These are phyloP conservation scores for Ustilago tritici DNA, from an alignment of 1,284 basidiomycete genomes.

Conservation along the genomic window DNA sequence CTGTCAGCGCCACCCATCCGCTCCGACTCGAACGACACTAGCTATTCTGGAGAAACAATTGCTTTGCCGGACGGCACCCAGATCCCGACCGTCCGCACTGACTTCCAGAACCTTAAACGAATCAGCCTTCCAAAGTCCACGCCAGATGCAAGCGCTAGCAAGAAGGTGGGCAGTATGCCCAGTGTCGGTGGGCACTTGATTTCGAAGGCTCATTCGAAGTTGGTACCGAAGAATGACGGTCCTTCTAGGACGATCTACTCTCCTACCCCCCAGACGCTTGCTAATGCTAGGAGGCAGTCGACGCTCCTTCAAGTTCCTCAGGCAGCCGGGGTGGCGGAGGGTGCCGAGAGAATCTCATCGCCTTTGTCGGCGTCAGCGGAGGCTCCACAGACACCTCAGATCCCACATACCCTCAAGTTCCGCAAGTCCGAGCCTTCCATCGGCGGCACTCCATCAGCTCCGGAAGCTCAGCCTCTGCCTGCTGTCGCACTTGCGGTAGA, in stretches of 20 bases:
- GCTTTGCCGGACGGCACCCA: constrained; percentile 38
- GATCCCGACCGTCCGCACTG: constrained; percentile 45
- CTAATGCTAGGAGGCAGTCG: constrained; percentile 29
- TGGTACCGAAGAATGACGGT: constrained; percentile 40
- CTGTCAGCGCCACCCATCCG: constrained; percentile 36
- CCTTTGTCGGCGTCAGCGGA: constrained; percentile 29
- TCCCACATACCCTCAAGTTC: constrained; percentile 36
- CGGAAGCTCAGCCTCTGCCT: constrained; percentile 2
- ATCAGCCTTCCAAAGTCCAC: constrained; percentile 32
- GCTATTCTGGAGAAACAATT: constrained; percentile 30
- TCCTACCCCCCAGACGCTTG: constrained; percentile 49
- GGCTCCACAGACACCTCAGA: constrained; percentile 33
- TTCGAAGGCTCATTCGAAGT: constrained; percentile 17
- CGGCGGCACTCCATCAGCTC: constrained; percentile 9
- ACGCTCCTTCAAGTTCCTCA: constrained; percentile 20
- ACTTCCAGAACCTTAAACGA: constrained; percentile 53
- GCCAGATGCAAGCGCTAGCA: background rate
- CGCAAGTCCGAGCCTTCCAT: constrained; percentile 21
- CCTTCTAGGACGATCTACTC: constrained; percentile 49
- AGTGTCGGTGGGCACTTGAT: constrained; percentile 46
- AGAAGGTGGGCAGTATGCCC: constrained; percentile 2
- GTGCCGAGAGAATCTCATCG: constrained; percentile 21
- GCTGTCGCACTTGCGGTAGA: background rate
- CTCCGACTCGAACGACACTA: constrained; percentile 34
- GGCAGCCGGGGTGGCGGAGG: background rate